A percentile compares a stretch with the other conserved stretches of the same genome.
Conservation (phyloP, 1,139 yeast genomes). For the Nematodospora anomalae region DNA sequence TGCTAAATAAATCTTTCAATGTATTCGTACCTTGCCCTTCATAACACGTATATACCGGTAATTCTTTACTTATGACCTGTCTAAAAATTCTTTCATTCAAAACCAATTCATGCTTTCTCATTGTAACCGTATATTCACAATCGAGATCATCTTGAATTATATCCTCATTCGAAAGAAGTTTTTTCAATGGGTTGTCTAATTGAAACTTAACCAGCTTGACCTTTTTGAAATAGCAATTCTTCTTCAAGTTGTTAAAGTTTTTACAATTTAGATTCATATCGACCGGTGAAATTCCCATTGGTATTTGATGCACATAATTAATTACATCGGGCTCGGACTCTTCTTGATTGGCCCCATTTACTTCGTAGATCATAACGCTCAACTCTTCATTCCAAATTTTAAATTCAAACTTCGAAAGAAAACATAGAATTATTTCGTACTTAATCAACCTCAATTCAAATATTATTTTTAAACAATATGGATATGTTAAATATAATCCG, state of each 20-base stretch:
- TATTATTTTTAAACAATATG: slow-evolving; percentile 38
- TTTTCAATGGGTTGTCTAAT: slow-evolving; percentile 1
- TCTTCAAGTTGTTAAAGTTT: slow-evolving; percentile 7
- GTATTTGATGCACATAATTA: slow-evolving; percentile 14
- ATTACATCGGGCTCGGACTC: slow-evolving; percentile 1
- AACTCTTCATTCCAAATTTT: slow-evolving; percentile 43
- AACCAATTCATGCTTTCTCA: slow-evolving; percentile 5
- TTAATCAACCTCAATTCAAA: slow-evolving; percentile 44
- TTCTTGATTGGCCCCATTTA: slow-evolving; percentile 23
- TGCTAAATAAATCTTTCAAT: slow-evolving; percentile 1
- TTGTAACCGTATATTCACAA: not conserved
- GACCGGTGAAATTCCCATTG: slow-evolving; percentile 17
- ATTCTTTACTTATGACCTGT: slow-evolving; percentile 3
- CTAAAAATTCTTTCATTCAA: slow-evolving; percentile 9
- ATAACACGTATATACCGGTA: slow-evolving; percentile 2
- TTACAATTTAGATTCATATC: slow-evolving; percentile 14
- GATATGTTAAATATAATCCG: slow-evolving; percentile 38
- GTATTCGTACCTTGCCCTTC: slow-evolving; percentile 1
- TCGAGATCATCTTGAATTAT: not conserved
- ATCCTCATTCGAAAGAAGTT: not conserved
- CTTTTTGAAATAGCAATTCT: slow-evolving; percentile 19
- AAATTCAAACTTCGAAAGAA: slow-evolving; percentile 34
- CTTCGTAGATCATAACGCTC: slow-evolving; percentile 30
- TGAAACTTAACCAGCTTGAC: slow-evolving; percentile 1
- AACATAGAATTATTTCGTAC: slow-evolving; percentile 48